phyloP scores from a whole-genome alignment of 1,284 basidiomycete genomes.

The Boletus albobrunnescens region DNA sequence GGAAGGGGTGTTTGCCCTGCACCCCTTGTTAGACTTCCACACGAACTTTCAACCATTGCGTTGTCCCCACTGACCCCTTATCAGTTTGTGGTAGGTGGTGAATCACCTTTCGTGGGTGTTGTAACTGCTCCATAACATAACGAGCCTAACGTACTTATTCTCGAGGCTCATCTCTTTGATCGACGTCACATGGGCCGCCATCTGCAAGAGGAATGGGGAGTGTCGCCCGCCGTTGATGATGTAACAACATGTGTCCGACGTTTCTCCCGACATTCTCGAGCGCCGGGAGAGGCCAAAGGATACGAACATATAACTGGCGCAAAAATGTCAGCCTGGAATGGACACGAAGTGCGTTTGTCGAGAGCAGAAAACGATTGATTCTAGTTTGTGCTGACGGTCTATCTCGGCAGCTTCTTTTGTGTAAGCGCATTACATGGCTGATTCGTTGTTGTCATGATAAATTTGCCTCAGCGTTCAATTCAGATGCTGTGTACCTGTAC shows the following conservation, averaged over 20 bases:
- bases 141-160: slow-evolving; percentile 1
- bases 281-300: slow-evolving; percentile 34
- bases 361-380: background rate
- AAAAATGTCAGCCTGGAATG: slow-evolving; percentile 70
- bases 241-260: slow-evolving; percentile 80
- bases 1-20: slow-evolving; percentile 52
- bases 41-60: slow-evolving; percentile 61
- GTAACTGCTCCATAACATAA: background rate
- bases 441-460: slow-evolving; percentile 9
- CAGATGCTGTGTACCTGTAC: slow-evolving; percentile 78
- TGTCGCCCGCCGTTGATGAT: slow-evolving; percentile 44
- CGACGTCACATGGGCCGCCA: slow-evolving; percentile 71
- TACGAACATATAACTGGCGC: slow-evolving; percentile 75
- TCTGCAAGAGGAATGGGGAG: slow-evolving; percentile 71
- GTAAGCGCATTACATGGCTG: slow-evolving; percentile 18
- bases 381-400: slow-evolving; percentile 10
- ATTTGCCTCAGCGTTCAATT: slow-evolving; percentile 59
- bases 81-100: slow-evolving; percentile 73
- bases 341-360: slow-evolving; percentile 63
- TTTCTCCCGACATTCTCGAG: slow-evolving; percentile 59
- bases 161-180: slow-evolving; percentile 84
- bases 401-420: slow-evolving; percentile 26
- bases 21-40: slow-evolving; percentile 59
- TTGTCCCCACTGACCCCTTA: slow-evolving; percentile 69
- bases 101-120: slow-evolving; percentile 58